Evolutionary conservation across 164 flowering plant species (phyloP).

Genomic region (Berberis vulgaris): DNA sequence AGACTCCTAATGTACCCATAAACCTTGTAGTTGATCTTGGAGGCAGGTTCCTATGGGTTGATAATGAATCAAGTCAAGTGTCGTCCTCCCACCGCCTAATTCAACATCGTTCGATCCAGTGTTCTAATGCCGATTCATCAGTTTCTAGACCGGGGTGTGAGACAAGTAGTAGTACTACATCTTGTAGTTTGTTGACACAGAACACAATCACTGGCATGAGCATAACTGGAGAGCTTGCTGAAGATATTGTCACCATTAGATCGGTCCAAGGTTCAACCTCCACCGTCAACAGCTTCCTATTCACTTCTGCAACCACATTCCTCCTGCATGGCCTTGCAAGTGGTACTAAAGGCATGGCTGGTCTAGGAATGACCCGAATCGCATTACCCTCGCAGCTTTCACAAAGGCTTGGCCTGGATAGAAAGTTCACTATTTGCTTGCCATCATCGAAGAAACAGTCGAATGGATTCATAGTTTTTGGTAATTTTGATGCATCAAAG

Average conservation of each 20-base stretch:
- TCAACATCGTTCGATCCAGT: conserved; percentile 22
- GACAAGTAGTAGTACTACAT: not conserved
- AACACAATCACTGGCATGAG: conserved; percentile 18
- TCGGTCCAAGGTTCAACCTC: conserved; percentile 12
- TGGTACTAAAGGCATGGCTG: conserved; percentile 28
- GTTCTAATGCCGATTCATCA: conserved; percentile 12
- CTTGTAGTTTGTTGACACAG: conserved; percentile 15
- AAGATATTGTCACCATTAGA: conserved; percentile 17
- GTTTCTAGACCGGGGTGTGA: not conserved
- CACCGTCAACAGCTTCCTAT: conserved; percentile 5
- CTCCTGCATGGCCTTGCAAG: conserved; percentile 21
- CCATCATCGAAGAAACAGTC: not conserved
- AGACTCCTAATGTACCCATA: conserved; percentile 19
- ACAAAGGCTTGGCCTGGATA: conserved; percentile 12
- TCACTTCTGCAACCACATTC: conserved; percentile 18
- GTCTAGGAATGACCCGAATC: conserved; percentile 21
- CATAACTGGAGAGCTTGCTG: conserved; percentile 19
- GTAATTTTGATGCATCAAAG: conserved; percentile 6
- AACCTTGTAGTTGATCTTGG: conserved; percentile 26
- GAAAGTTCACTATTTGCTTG: conserved; percentile 29
- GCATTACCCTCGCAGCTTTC: conserved; percentile 23
- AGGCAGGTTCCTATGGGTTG: conserved; percentile 25
- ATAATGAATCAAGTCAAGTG: conserved; percentile 12
- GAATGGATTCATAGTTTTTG: conserved; percentile 27
- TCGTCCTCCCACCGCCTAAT: conserved; percentile 5